Evolutionary conservation across 352 stramenopile genomes (phyloP).

Genomic region (Pythium monospermum): DNA sequence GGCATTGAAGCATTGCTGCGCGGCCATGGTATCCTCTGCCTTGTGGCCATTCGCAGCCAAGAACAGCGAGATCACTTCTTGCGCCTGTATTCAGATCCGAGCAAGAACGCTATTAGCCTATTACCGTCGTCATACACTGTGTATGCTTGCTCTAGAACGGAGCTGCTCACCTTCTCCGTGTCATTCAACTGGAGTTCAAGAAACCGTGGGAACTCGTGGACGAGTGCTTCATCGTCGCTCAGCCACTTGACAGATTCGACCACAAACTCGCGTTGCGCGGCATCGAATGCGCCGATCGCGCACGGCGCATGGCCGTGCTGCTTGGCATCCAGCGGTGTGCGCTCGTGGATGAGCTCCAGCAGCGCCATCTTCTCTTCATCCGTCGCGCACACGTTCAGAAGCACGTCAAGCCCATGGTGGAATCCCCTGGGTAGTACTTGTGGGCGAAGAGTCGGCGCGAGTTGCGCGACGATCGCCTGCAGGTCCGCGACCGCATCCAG

Average conservation of each 20-base stretch:
- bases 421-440: conserved; percentile 65
- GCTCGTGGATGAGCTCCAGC: conserved; percentile 32
- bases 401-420: conserved; percentile 55
- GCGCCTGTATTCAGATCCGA: conserved; percentile 20
- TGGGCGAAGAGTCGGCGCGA: conserved; percentile 51
- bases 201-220: conserved; percentile 74
- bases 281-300: conserved; percentile 54
- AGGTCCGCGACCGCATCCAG: conserved; percentile 60
- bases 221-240: conserved; percentile 44
- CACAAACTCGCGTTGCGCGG: conserved; percentile 47
- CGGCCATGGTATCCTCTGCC: conserved; percentile 26
- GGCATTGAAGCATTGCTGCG: conserved; percentile 73
- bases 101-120: neutral
- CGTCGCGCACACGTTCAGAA: conserved; percentile 56
- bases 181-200: conserved; percentile 67
- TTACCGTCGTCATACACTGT: neutral
- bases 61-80: conserved; percentile 45
- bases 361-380: conserved; percentile 55
- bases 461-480: conserved; percentile 41
- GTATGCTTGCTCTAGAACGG: neutral
- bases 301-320: conserved; percentile 32
- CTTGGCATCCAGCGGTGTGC: conserved; percentile 29
- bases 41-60: conserved; percentile 53
- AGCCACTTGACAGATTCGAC: conserved; percentile 67
- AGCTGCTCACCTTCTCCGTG: conserved; percentile 27